Evolutionary conservation across 345 rosid species (phyloP).

Genomic region (Eucalyptus globulus): DNA sequence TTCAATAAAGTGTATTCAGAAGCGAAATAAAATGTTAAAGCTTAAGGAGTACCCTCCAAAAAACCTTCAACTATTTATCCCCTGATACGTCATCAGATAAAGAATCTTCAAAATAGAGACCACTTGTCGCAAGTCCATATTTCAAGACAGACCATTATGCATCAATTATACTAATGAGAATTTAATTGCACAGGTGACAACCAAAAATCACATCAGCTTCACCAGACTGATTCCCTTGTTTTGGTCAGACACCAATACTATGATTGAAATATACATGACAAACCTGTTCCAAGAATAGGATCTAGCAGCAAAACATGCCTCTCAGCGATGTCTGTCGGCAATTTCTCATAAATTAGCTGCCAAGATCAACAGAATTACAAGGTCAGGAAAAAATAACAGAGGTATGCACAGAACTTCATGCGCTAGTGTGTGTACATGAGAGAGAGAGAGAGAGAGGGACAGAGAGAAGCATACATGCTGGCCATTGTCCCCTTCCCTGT

Average conservation of each 20-base stretch:
- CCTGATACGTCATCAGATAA: background rate
- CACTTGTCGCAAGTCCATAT: background rate
- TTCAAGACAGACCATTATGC: background rate
- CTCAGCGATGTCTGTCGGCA: constrained; percentile 84
- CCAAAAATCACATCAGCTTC: background rate
- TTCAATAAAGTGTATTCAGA: background rate
- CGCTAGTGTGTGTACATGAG: background rate
- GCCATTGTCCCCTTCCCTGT: constrained; percentile 97
- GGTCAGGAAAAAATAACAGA: background rate
- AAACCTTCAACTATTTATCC: background rate
- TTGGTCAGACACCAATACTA: background rate
- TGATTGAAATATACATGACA: background rate
- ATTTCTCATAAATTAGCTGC: constrained; percentile 90
- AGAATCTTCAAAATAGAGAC: background rate
- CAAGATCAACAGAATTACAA: background rate
- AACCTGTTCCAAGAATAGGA: constrained; percentile 99
- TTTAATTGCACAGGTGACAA: background rate
- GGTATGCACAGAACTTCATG: background rate
- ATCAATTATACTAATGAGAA: background rate
- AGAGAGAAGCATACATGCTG: constrained; percentile 43
- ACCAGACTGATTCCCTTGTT: background rate
- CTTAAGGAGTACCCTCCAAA: background rate
- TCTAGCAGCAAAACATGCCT: constrained; percentile 87
- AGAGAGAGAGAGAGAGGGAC: background rate
- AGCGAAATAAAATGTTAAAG: background rate